These are phyloP conservation scores for Ustilago lituana DNA, from an alignment of 1,284 basidiomycete species.

Conservation along the genomic window DNA sequence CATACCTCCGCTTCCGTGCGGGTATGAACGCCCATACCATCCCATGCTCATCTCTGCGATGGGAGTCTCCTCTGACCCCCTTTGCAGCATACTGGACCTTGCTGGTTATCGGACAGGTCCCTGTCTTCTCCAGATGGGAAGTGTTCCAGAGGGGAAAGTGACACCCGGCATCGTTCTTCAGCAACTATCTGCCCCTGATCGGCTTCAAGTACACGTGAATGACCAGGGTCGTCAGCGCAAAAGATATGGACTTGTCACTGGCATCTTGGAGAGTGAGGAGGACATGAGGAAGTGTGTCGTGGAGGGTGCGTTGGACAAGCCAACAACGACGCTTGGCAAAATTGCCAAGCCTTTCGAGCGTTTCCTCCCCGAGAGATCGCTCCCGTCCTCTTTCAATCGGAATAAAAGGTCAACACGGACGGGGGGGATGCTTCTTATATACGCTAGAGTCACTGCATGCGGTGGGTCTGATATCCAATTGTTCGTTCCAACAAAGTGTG, in stretches of 20 bases:
- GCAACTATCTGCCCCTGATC: conserved; percentile 79
- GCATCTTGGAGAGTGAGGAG: conserved; percentile 62
- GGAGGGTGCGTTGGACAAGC: no score
- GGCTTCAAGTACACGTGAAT: conserved; percentile 71
- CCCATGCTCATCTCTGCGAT: conserved; percentile 71
- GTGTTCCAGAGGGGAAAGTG: conserved; percentile 58
- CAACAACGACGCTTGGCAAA: conserved; percentile 13
- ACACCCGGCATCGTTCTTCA: conserved; percentile 73
- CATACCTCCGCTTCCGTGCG: conserved; percentile 78
- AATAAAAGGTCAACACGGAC: no score
- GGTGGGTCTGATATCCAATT: no score
- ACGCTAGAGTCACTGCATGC: no score
- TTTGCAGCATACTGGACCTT: conserved; percentile 51
- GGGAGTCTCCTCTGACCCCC: conserved; percentile 68
- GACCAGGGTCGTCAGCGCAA: conserved; percentile 63
- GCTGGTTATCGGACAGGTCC: conserved; percentile 30
- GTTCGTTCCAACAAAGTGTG: no score
- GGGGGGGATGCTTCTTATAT: no score
- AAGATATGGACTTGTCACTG: conserved; percentile 72
- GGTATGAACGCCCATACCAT: conserved; percentile 74
- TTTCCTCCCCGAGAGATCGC: no score
- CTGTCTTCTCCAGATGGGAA: conserved; percentile 68
- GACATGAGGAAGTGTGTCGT: conserved; percentile 12
- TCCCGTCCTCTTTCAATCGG: no score
- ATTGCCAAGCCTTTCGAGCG: conserved; percentile 22